Base-by-base conservation (phyloP, 768 basidiomycete species). In the Coprinopsis cinerea region DNA sequence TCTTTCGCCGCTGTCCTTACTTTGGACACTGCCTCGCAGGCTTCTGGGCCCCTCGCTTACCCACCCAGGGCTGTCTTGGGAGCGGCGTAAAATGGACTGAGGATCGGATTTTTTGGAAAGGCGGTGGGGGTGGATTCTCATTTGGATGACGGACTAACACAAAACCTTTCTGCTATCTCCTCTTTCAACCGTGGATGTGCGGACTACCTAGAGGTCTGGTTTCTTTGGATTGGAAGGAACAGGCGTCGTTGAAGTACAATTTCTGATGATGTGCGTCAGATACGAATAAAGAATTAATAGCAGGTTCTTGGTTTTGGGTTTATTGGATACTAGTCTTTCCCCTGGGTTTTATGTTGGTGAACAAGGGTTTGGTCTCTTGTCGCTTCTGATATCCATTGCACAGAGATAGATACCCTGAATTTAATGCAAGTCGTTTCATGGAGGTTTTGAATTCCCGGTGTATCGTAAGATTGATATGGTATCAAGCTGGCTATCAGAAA, bases 1-100 rank as follows among this genome's bases (percentile, higher is more conserved):
- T 71, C 74, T 2, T 73, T 79, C 50, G 64, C 66, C 13, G 62
- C 69, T n/a, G 69, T 67, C 14, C 54, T 75, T 26, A 14, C 36
- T 13, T n/a, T 28, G 26, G 10, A 27, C 13, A 17, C 11, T 7
- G 9, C 36, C 17, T 6, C 10, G 11, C 11, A 32, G 9, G 15
- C 36, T 6, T 6, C 9, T 18, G 40, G 35, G 17, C 15, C 2
- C 24, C 36, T 37, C 14, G 35, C 47, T 1, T 2, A 3, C 24
- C 39, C 26, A 2, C 28, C 44, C 25, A 45, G 20, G 44, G 44
- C 28, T 28, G 14, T 32, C 10, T 15, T 39, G 7, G 10, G 18
- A 18, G 11, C 6, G 11, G 36, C 17, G 7, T 39, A 39, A 39
- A 39, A 10, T 39, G 10, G 15, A 9, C 10, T 39, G 25, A 17